Conservation (phyloP, 331 rosid species). For the Pyracantha coccinea region DNA sequence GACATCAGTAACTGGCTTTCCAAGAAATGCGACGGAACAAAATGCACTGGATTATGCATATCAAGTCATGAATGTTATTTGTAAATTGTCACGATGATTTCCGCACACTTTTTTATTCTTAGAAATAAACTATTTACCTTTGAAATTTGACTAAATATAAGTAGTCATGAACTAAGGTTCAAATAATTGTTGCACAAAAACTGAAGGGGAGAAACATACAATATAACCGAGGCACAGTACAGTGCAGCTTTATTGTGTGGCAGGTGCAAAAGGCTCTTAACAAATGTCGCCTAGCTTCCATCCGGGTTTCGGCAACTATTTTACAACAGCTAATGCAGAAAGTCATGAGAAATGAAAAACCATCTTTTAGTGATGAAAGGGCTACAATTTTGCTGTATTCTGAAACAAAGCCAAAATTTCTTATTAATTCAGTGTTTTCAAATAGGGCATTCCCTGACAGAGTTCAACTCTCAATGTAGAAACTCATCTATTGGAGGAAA, state of each 20-base stretch:
- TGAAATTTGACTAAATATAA: too few relatives aligned
- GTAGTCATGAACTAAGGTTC: too few relatives aligned
- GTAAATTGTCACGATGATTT: too few relatives aligned
- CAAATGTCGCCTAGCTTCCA: neutral
- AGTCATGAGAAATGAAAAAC: neutral
- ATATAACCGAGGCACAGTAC: neutral
- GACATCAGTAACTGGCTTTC: too few relatives aligned
- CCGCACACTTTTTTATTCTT: too few relatives aligned
- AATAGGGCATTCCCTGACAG: slow-evolving; percentile 28
- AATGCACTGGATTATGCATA: too few relatives aligned
- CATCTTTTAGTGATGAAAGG: neutral
- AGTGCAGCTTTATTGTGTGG: neutral
- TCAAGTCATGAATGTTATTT: too few relatives aligned
- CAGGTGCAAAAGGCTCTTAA: neutral
- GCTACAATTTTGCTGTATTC: slow-evolving; percentile 17
- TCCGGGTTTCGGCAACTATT: neutral
- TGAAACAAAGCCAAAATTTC: slow-evolving; percentile 44
- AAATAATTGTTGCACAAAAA: too few relatives aligned
- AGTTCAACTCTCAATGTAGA: slow-evolving; percentile 31
- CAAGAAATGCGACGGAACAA: too few relatives aligned
- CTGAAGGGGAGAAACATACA: too few relatives aligned
- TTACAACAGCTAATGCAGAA: neutral
- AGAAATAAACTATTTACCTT: too few relatives aligned
- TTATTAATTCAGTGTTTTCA: slow-evolving; percentile 45
- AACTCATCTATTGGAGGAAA: slow-evolving; percentile 21